Conservation (phyloP, 139 green algal species). For the Tetraselmis striata region DNA sequence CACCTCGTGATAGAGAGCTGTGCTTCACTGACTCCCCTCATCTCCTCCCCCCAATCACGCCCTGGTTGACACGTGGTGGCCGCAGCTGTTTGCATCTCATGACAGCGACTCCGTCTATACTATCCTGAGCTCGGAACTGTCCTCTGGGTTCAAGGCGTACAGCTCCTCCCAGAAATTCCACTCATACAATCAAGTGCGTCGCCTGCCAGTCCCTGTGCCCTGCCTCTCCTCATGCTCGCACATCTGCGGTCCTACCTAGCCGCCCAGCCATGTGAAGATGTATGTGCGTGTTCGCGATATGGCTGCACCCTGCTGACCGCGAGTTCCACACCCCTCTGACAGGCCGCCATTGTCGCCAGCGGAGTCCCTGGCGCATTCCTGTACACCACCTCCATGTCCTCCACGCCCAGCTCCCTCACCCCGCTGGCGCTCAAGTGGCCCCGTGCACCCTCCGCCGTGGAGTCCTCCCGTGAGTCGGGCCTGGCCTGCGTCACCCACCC, state of each 20-base stretch:
- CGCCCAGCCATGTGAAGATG: too few species aligned
- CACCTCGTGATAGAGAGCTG: too few species aligned
- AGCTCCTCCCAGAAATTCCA: neutral
- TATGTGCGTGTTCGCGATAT: too few species aligned
- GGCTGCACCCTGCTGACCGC: too few species aligned
- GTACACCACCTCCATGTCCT: neutral
- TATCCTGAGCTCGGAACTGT: neutral
- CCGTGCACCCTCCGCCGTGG: neutral
- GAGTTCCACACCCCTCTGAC: too few species aligned
- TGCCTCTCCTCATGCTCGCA: too few species aligned
- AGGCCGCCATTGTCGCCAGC: neutral
- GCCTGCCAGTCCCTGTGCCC: too few species aligned
- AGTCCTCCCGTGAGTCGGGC: neutral
- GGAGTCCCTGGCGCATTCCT: neutral
- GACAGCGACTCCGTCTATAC: neutral
- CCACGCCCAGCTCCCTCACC: neutral
- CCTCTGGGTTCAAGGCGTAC: neutral
- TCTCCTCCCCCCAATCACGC: too few species aligned
- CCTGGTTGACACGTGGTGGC: too few species aligned
- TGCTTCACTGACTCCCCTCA: too few species aligned
- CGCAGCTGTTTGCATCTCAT: too few species aligned
- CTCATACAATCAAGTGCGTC: neutral
- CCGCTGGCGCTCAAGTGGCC: neutral
- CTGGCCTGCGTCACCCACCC: neutral
- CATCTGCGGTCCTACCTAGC: too few species aligned